Base-by-base conservation (phyloP, 2,329 filamentous ascomycete species). In the Aspergillus calidoustus region DNA sequence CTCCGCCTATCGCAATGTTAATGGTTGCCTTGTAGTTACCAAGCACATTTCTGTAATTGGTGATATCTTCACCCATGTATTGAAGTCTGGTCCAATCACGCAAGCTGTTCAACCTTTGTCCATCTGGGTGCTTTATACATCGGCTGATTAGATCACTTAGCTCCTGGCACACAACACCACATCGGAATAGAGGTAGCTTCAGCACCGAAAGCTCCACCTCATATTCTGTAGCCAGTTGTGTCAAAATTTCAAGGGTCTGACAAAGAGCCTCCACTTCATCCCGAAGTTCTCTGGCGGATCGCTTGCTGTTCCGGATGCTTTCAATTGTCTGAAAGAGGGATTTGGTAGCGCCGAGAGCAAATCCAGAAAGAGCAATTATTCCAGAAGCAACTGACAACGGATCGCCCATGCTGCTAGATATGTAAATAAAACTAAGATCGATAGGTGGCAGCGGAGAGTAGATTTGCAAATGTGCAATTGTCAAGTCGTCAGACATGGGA, bases 21-120 rank as follows among this genome's bases (percentile, higher is more conserved):
- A 74, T 74, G 6, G 68, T 71, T 2, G 67, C 64, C 51, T 72
- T 72, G 54, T 71, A 70, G 22, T 62, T 63, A 49, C 64, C 66
- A 9, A 73, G 61, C 30, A 64, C 63, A 9, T 59, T 60, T 49
- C 59, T 69, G 22, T 71, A 67, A 50, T 67, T 53, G 17, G 48
- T 57, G 22, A 72, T 70, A 49, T 69, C 65, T 34, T 65, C 64
- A 41, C 59, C 62, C 62, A 56, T 31, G 43, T 64, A 64, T 43
- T 57, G 55, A 38, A 64, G 46, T 48, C 51, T 61, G 30, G 55
- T 46, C 62, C 62, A 64, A 28, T 68, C 65, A 19, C 66, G 64
- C 38, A 67, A 64, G 41, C 67, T n/a, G n/a, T n/a, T 69, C 31
- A 51, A 64, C n/a, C 55, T 50, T 50, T 61, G 43, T 22, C 50